Base-by-base conservation (phyloP, 768 basidiomycete genomes). In the Suillus occidentalis region DNA sequence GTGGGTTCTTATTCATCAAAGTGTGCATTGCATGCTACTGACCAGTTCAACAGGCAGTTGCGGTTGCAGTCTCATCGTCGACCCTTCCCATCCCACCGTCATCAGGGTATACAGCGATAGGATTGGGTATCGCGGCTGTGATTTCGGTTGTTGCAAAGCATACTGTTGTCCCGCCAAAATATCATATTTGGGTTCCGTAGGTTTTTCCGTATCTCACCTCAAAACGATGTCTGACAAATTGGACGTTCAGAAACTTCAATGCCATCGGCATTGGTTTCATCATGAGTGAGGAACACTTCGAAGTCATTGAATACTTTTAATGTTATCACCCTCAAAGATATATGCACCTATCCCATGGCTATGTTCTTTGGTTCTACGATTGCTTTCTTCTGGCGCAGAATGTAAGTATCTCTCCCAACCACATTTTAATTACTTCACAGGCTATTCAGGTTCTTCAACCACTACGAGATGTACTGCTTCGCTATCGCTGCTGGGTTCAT, bases 61-160 rank as follows among this genome's bases (percentile, higher is more conserved):
- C 61, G 6, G 65, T 69, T 13, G 72, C 63, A 0, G 73, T 73
- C 8, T 74, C 71, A 13, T 70, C 72, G 4, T 49, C 69, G 25
- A 66, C 68, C 68, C 61, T 72, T 69, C 72, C 78, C 61, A 80
- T 88, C 62, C 85, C 87, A 28, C 65, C 78, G 2, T 83, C 83
- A 1, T 86, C 86, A 13, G 87, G 87, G 16, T 84, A 83, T 67
- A 84, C 85, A 4, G 85, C 87, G 45, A 85, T 89, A 68, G 85
- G 68, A 49, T 77, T 87, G 5, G 80, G 79, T 5, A 74, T 87
- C 61, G 72, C 79, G 64, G 81, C 83, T 43, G 77, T 81, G 43
- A n/a, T 82, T 55, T 79, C 79, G 7, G 79, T 87, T 43, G 57
- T 84, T 22, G 72, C 78, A 45, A 85, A 82, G 69, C 60, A 71